phyloP scores from a whole-genome alignment of 164 flowering plant genomes.

The Vitis riparia region DNA sequence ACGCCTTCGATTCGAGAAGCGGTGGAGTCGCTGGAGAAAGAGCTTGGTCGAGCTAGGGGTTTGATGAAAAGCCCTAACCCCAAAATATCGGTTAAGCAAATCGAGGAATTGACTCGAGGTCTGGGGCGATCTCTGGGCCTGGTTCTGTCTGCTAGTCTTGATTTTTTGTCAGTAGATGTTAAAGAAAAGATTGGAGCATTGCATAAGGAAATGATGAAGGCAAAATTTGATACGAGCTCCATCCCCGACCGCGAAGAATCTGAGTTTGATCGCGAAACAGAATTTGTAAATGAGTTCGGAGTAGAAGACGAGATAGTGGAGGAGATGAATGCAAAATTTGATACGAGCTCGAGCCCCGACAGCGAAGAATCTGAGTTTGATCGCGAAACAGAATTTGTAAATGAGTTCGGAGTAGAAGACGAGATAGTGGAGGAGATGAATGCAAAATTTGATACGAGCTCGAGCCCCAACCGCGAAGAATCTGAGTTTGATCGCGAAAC shows the following conservation, averaged over 20 bases:
- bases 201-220: conserved; percentile 31
- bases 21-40: conserved; percentile 42
- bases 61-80: conserved; percentile 19
- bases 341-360: background rate
- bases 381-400: conserved; percentile 13
- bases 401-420: conserved; percentile 16
- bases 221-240: conserved; percentile 20
- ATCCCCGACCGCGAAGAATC: background rate
- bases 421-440: conserved; percentile 11
- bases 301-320: conserved; percentile 22
- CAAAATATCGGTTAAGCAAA: conserved; percentile 13
- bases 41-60: conserved; percentile 34
- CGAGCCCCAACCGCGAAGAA: too few relatives aligned
- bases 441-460: too few relatives aligned
- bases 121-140: conserved; percentile 68
- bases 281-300: conserved; percentile 9
- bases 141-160: conserved; percentile 42
- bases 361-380: conserved; percentile 1
- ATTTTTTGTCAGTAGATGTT: conserved; percentile 27
- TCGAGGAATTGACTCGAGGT: conserved; percentile 40
- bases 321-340: conserved; percentile 16
- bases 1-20: conserved; percentile 35
- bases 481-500: too few relatives aligned
- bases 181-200: conserved; percentile 37
- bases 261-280: conserved; percentile 15